Base-by-base conservation (phyloP, 2,329 filamentous ascomycete species). In the Colletotrichum aenigma region DNA sequence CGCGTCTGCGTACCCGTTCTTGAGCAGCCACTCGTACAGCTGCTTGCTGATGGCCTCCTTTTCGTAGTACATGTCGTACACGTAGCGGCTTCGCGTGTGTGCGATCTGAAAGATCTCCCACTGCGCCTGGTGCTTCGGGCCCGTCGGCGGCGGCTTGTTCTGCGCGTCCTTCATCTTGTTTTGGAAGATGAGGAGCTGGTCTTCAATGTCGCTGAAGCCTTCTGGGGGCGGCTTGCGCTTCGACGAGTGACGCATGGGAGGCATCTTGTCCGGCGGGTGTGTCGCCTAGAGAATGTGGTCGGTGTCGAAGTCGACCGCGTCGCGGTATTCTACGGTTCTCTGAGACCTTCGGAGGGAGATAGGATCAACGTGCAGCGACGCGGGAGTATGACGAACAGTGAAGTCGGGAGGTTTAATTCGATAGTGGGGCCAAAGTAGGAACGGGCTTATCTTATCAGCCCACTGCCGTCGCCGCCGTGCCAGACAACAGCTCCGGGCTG, bases 61-160 rank as follows among this genome's bases (percentile, higher is more conserved):
- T 85, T 97, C 94, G 86, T 98, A 99, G 88, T 98, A 98, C 64
- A 99, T 90, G 83, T 98, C 97, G 88, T 98, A 99, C 78, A 99
- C 94, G 86, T 99, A 99, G 82, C 95, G 93, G 77, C 87, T 93
- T 87, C 96, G 93, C 86, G 98, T 96, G 86, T 99, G 97, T 28
- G 94, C 94, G 83, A 99, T 98, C 84, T 98, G 96, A 83, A 99
- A 98, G 79, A 99, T 96, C 76, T 97, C 96, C 97, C 97, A 99
- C 78, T 96, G 91, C 79, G 95, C 95, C 86, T 98, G 95, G 83
- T 98, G 94, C 83, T 96, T 96, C 3, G 91, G 91, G 0, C 92
- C 94, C 90, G 90, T 95, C 91, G 87, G 95, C 83, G 87, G 95
- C 86, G 95, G 93, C 64, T 96, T 94, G 85, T 97, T 98, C 83